Percentiles rank a stretch among this genome's conserved stretches.
Conservation (phyloP, 2,329 filamentous ascomycete species). For the Penicillium polonicum region DNA sequence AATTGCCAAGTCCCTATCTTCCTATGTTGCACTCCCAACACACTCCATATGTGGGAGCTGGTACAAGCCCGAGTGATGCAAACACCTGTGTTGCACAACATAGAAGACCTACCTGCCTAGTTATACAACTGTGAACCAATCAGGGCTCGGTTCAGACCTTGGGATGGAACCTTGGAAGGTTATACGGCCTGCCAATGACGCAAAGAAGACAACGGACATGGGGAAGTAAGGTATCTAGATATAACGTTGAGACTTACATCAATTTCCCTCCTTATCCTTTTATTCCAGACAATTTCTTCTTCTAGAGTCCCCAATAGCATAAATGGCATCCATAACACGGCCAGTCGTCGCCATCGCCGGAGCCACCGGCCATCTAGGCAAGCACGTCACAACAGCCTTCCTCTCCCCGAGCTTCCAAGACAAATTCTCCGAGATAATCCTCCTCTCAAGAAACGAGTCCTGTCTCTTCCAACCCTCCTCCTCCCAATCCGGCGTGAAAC, state of each 20-base stretch:
- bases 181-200: neutral
- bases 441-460: conserved; percentile 21
- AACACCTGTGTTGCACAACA: neutral
- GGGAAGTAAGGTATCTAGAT: neutral
- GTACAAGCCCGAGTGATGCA: neutral
- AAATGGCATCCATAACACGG: neutral
- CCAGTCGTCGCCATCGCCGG: conserved; percentile 27
- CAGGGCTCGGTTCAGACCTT: neutral
- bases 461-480: conserved; percentile 1
- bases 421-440: conserved; percentile 26
- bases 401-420: conserved; percentile 19
- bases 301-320: neutral
- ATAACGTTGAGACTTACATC: neutral
- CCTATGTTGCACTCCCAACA: neutral
- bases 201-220: neutral
- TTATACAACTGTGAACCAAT: neutral
- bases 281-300: too few relatives aligned
- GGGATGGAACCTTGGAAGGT: neutral
- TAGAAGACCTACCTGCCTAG: too few relatives aligned
- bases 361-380: conserved; percentile 18
- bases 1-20: neutral
- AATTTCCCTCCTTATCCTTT: neutral
- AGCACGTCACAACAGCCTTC: conserved; percentile 25
- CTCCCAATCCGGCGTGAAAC: conserved; percentile 7
- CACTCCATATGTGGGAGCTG: neutral